These are phyloP conservation scores for Aquilaria malaccensis DNA, from an alignment of 345 rosid species.

Conservation along the genomic window DNA sequence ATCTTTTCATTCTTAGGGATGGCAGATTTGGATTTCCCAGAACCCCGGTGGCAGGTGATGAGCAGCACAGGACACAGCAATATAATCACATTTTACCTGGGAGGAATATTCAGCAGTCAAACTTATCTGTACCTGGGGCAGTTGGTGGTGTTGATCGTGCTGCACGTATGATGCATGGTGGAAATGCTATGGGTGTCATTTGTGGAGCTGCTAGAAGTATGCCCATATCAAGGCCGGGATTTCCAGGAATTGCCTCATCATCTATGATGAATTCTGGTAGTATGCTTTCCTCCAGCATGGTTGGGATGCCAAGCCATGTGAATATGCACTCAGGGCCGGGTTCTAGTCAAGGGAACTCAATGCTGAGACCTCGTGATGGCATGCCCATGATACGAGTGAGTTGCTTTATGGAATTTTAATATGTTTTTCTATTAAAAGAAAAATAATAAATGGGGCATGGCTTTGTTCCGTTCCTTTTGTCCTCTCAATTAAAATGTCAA, in stretches of 20 bases:
- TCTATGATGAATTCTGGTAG: constrained; percentile 45
- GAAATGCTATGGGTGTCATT: constrained; percentile 57
- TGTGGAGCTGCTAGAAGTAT: constrained; percentile 52
- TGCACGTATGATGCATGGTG: constrained; percentile 53
- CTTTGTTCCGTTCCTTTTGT: too few species aligned
- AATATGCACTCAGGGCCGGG: constrained; percentile 50
- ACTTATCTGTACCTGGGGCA: constrained; percentile 52
- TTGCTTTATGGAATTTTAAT: neutral
- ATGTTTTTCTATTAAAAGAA: too few species aligned
- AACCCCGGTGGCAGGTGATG: constrained; percentile 58
- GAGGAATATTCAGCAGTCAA: constrained; percentile 60
- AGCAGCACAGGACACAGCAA: constrained; percentile 68
- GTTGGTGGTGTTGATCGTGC: constrained; percentile 53
- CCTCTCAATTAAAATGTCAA: neutral
- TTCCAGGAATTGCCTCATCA: constrained; percentile 62
- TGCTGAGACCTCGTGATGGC: constrained; percentile 64
- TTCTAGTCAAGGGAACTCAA: constrained; percentile 60
- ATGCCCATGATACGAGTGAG: constrained; percentile 67
- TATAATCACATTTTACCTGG: constrained; percentile 50
- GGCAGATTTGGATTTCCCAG: constrained; percentile 58
- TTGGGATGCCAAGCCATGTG: constrained; percentile 59
- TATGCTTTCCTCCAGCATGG: constrained; percentile 59
- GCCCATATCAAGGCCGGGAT: constrained; percentile 63
- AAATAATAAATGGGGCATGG: too few species aligned
- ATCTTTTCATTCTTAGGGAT: constrained; percentile 36